These are phyloP conservation scores for Cyclanthera cordifolia DNA, from an alignment of 306 rosid species.

Conservation along the genomic window DNA sequence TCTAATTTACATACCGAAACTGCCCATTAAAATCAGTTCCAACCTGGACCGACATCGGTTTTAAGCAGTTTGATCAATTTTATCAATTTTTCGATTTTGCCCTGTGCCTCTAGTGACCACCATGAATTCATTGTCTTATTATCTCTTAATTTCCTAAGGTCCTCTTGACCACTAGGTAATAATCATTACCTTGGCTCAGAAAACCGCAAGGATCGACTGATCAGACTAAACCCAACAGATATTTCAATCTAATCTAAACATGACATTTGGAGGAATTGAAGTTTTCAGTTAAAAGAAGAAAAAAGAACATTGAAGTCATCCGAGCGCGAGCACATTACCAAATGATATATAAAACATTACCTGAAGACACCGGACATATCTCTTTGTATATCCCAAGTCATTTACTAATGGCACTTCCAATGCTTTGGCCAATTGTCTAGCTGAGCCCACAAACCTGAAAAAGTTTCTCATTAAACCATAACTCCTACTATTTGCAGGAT, in stretches of 20 bases:
- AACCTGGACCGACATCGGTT: too few relatives aligned
- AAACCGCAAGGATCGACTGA: neutral
- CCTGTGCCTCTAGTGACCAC: too few relatives aligned
- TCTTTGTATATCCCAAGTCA: slow-evolving; percentile 96
- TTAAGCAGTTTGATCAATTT: too few relatives aligned
- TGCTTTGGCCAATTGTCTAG: slow-evolving; percentile 89
- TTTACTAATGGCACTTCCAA: slow-evolving; percentile 95
- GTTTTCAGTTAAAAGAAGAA: neutral
- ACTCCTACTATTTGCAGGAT: neutral
- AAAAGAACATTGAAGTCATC: too few relatives aligned
- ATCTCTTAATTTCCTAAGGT: too few relatives aligned
- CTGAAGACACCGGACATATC: slow-evolving; percentile 96
- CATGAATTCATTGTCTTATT: too few relatives aligned
- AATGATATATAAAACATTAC: slow-evolving; percentile 32
- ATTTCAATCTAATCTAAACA: neutral
- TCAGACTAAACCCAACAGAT: neutral
- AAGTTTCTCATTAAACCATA: neutral
- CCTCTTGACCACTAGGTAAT: too few relatives aligned
- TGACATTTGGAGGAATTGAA: neutral
- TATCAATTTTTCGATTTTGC: too few relatives aligned
- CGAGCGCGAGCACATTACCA: too few relatives aligned
- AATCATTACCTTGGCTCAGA: neutral
- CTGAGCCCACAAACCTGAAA: slow-evolving; percentile 77
- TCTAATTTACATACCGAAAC: too few relatives aligned
- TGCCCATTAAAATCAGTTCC: too few relatives aligned